Evolutionary conservation across 176 grass and related monocot species (phyloP), one percentile per base, ranked within the genome.

Genomic region (Paspalum vaginatum): DNA sequence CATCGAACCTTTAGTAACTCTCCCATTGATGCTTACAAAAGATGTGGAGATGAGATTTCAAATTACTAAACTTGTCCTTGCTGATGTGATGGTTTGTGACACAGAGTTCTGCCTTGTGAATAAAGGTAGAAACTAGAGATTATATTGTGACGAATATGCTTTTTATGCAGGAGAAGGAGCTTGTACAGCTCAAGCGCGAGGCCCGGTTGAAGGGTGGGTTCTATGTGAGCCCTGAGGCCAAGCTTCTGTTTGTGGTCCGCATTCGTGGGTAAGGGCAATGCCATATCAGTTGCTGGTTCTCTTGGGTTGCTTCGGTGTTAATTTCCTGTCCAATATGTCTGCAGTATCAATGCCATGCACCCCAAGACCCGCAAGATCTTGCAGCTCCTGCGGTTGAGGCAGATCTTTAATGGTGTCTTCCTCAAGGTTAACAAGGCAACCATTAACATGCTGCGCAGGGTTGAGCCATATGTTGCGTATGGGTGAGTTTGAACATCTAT

Each of bases 321-420:
- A 75, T 38, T 64, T 7, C 43, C 43, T 86, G 0, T 75, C 8
- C 40, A 46, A 50, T 69, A 56, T 15, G 15, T 75, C 0, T 82
- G 48, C 58, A 97, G 94, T 91, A 97, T 97, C 75, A 97, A 97
- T 83, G 94, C 94, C 9, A 97, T 97, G 91, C 88, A 97, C 85
- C 94, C 94, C 2, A 97, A 97, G 81, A 94, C 94, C 74, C 88
- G 82, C 61, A 94, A 90, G 91, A 97, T 97, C 62, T 86, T 94
- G 60, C 91, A 97, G 85, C 89, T 97, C 14, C 85, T 97, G 9
- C 84, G 94, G 54, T 83, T 97, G 39, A 91, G 94, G 81, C 94
- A 97, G 93, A 91, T 93, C 72, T 97, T 93, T 76, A 94, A 94
- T 88, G 91, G 94, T 55, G 94, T 94, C 11, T 97, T 94, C 67